Percentiles rank a stretch among this genome's conserved stretches.
Evolutionary conservation across 75 land plant genomes (phyloP).

Genomic region (Pinus taeda): DNA sequence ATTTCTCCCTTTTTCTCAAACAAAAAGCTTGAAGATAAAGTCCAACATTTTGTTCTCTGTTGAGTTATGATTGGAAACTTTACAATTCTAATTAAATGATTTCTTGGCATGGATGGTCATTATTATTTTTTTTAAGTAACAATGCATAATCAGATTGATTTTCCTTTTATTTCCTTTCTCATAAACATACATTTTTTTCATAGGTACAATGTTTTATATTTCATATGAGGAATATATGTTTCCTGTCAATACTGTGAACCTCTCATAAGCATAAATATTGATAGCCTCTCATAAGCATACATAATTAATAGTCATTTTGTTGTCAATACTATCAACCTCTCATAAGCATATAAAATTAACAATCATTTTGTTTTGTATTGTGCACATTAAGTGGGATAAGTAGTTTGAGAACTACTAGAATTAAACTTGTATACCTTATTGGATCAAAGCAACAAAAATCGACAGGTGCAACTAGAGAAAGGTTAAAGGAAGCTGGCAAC

Average conservation of each 20-base stretch:
- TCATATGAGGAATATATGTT: too few species aligned
- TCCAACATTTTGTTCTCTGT: neutral
- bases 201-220: too few species aligned
- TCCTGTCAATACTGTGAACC: too few species aligned
- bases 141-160: neutral
- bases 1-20: neutral
- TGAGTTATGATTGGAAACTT: neutral
- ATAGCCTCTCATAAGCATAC: too few species aligned
- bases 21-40: neutral
- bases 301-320: too few species aligned
- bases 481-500: slow-evolving; percentile 92
- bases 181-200: too few species aligned
- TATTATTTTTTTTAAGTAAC: too few species aligned
- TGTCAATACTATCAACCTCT: neutral
- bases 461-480: slow-evolving; percentile 92
- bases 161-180: neutral
- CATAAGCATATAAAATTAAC: neutral
- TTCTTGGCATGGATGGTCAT: too few species aligned
- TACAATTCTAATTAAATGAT: too few species aligned
- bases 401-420: slow-evolving; percentile 78
- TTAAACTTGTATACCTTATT: slow-evolving; percentile 93
- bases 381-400: slow-evolving; percentile 68
- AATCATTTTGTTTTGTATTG: slow-evolving; percentile 26
- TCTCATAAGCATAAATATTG: too few species aligned
- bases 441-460: slow-evolving; percentile 92